A percentile compares a stretch with the other conserved stretches of the same genome.
phyloP scores from a whole-genome alignment of 202 grass and related monocot genomes.

The Saccharum hybrid region DNA sequence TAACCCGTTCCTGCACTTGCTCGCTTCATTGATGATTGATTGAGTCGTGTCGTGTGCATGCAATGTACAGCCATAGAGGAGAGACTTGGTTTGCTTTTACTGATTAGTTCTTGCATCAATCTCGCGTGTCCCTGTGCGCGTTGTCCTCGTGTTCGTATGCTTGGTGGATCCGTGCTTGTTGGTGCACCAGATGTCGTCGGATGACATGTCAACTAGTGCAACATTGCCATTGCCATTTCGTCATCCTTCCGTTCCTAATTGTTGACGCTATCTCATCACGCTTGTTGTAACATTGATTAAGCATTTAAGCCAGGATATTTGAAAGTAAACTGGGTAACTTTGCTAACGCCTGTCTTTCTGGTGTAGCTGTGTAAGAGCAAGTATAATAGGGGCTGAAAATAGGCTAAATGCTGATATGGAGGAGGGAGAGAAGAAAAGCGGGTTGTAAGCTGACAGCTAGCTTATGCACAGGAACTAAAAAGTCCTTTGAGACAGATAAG shows the following conservation, averaged over 20 bases:
- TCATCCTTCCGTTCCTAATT: not conserved
- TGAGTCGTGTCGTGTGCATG: slow-evolving; percentile 29
- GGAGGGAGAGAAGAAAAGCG: too few species aligned
- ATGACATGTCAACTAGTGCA: slow-evolving; percentile 21
- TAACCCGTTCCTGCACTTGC: not conserved
- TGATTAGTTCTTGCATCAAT: not conserved
- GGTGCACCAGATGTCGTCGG: slow-evolving; percentile 34
- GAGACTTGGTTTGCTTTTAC: not conserved
- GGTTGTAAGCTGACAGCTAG: too few species aligned
- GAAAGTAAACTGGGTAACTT: too few species aligned
- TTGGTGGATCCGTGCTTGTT: not conserved
- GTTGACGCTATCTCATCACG: not conserved
- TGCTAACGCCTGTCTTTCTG: too few species aligned
- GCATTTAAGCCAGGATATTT: too few species aligned
- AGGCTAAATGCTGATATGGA: too few species aligned
- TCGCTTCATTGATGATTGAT: slow-evolving; percentile 28
- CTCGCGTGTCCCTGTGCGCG: not conserved
- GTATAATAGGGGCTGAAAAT: too few species aligned
- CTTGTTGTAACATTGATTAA: not conserved
- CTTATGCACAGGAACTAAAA: too few species aligned
- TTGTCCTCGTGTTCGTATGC: not conserved
- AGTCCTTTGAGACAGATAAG: too few species aligned
- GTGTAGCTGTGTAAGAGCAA: too few species aligned
- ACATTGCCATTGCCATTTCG: slow-evolving; percentile 1
- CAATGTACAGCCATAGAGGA: slow-evolving; percentile 65